A percentile compares a stretch with the other conserved stretches of the same genome.
Evolutionary conservation across 257 asterid species (phyloP).

Genomic region (Dorcoceras hygrometricum): DNA sequence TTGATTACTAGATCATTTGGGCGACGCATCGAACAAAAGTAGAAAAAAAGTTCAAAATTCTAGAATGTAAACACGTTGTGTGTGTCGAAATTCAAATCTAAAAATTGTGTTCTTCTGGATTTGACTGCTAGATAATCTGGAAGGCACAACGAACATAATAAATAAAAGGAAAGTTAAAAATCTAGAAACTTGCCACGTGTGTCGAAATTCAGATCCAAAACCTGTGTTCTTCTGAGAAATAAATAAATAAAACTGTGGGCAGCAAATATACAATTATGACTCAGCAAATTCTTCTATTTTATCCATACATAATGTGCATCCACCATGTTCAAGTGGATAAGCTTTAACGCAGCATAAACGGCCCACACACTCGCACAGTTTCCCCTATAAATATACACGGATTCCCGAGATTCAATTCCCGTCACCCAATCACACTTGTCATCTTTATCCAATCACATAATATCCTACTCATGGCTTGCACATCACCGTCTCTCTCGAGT

Average conservation of each 20-base stretch:
- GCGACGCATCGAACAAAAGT: too few species aligned
- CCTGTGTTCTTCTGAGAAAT: too few species aligned
- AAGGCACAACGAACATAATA: too few species aligned
- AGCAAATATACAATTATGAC: neutral
- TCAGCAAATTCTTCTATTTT: neutral
- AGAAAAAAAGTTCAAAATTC: too few species aligned
- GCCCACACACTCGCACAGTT: neutral
- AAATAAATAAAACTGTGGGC: neutral
- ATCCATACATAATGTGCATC: neutral
- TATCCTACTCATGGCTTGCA: constrained; percentile 23
- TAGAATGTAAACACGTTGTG: neutral
- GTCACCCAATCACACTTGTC: neutral
- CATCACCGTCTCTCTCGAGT: constrained; percentile 14
- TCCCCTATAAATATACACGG: neutral
- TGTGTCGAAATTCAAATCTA: neutral
- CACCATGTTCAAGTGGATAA: neutral
- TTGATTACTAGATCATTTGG: too few species aligned
- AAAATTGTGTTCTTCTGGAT: too few species aligned
- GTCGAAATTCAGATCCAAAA: too few species aligned
- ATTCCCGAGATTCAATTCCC: neutral
- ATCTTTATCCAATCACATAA: neutral
- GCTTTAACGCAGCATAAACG: neutral
- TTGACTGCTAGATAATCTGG: too few species aligned
- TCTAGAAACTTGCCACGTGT: too few species aligned
- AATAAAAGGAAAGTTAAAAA: too few species aligned